These are phyloP conservation scores for Lasiodiplodia sp. DNA, from an alignment of 2,329 filamentous ascomycete species.

Conservation along the genomic window DNA sequence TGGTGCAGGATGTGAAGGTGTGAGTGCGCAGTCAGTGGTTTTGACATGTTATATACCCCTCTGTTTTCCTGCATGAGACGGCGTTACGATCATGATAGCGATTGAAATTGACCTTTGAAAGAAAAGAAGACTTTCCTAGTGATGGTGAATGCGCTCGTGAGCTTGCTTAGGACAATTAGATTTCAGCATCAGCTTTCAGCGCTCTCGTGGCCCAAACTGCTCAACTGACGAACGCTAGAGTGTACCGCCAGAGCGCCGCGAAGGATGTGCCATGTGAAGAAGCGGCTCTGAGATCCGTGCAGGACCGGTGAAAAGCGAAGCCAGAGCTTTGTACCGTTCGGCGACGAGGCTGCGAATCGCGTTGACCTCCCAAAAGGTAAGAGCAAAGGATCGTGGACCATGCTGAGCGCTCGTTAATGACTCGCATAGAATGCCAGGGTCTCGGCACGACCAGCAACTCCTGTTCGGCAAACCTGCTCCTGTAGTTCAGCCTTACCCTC, in stretches of 20 bases:
- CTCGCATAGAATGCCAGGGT: neutral
- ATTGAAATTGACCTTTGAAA: neutral
- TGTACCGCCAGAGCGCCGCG: too few relatives aligned
- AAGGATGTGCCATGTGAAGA: too few relatives aligned
- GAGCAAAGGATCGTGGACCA: neutral
- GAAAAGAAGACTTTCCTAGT: neutral
- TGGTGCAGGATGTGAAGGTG: conserved; percentile 24
- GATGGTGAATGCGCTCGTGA: neutral
- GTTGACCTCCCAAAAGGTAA: neutral
- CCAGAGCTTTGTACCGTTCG: too few relatives aligned
- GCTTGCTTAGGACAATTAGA: neutral
- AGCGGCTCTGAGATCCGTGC: too few relatives aligned
- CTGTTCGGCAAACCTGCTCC: neutral
- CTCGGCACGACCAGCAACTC: neutral
- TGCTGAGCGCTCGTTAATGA: neutral
- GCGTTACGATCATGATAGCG: neutral
- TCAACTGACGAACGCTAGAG: too few relatives aligned
- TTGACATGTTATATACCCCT: neutral
- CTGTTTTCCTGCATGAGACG: neutral
- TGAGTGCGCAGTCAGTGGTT: neutral
- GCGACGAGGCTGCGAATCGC: too few relatives aligned
- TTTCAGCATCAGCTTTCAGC: too few relatives aligned
- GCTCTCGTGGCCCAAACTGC: too few relatives aligned
- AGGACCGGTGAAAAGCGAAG: too few relatives aligned
- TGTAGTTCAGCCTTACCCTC: neutral